Conservation (phyloP, 148 eudicot genomes). For the Suaeda aralocaspica region DNA sequence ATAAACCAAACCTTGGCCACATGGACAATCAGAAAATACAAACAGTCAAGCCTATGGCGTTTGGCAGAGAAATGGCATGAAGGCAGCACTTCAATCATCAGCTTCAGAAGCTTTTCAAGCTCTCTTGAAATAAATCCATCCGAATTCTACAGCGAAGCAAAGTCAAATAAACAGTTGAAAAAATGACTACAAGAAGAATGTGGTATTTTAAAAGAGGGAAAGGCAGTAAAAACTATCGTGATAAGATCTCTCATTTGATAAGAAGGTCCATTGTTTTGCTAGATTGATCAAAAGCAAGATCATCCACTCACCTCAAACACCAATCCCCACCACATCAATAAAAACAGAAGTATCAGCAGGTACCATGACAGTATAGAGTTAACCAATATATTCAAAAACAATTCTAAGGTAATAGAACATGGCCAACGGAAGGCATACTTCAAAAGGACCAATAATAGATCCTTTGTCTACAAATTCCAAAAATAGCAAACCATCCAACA, state of each 20-base stretch:
- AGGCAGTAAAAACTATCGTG: too few species aligned
- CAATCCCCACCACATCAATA: neutral
- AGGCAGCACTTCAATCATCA: conserved; percentile 73
- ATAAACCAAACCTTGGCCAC: conserved; percentile 52
- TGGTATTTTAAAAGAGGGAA: neutral
- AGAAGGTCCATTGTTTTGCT: neutral
- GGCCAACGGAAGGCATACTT: neutral
- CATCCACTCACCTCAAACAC: neutral
- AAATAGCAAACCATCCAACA: neutral
- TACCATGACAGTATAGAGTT: neutral
- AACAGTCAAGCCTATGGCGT: conserved; percentile 87
- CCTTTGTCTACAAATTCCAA: too few species aligned
- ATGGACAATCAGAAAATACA: conserved; percentile 69
- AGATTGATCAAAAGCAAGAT: neutral
- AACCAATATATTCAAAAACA: neutral
- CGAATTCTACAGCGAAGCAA: conserved; percentile 38
- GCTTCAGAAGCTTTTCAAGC: conserved; percentile 51
- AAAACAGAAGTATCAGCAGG: neutral
- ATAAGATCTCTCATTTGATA: neutral
- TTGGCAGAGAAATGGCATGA: conserved; percentile 91
- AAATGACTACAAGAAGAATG: neutral
- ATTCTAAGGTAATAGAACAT: neutral
- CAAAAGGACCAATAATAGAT: too few species aligned
- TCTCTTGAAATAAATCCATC: conserved; percentile 58
- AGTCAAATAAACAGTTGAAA: conserved; percentile 11